Base-by-base conservation (phyloP, 2,329 filamentous ascomycete genomes). In the Bipolaris cookei region DNA sequence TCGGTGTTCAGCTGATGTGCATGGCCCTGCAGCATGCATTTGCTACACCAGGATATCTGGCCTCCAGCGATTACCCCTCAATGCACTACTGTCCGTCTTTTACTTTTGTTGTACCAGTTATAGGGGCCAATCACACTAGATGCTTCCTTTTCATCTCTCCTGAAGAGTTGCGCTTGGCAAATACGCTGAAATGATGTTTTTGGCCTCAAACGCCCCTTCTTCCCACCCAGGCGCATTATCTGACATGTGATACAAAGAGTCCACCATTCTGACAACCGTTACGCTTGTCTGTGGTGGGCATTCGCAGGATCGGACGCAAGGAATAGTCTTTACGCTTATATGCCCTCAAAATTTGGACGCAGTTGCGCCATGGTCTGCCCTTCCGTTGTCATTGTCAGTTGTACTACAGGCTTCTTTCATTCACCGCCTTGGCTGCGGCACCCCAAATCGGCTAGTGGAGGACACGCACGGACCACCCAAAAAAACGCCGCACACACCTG, bases 401-500 rank as follows among this genome's bases (percentile, higher is more conserved):
- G 37, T 51, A 35, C 16, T 35, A 53, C 58, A 62, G 54, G 30
- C 54, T 54, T 58, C 64, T 56, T 65, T 62, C 63, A 62, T 65
- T 66, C 65, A 68, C 66, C 63, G 65, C 62, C 57, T 53, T 44
- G 41, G 54, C 51, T 58, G 59, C 54, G 51, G 61, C 45, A 34
- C 56, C 66, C 53, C 30, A 46, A 64, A 53, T 42, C 25, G 57
- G 67, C 47, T 65, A 64, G 61, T 34, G 6, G 7, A 4, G 4
- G n/a, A 14, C 11, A 21, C 45, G 61, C 65, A 63, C 46, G 44
- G 51, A 20, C 42, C 58, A 42, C 7, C 44, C 59, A 68, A 65
- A 64, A 65, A 66, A 66, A 58, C 55, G 58, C 60, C 56, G 62
- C 63, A 59, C 64, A 68, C 62, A 70, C 67, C 64, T 66, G 54